These are phyloP conservation scores for Lipomyces chichibuensis DNA, from an alignment of 805 yeast genomes.

Conservation along the genomic window DNA sequence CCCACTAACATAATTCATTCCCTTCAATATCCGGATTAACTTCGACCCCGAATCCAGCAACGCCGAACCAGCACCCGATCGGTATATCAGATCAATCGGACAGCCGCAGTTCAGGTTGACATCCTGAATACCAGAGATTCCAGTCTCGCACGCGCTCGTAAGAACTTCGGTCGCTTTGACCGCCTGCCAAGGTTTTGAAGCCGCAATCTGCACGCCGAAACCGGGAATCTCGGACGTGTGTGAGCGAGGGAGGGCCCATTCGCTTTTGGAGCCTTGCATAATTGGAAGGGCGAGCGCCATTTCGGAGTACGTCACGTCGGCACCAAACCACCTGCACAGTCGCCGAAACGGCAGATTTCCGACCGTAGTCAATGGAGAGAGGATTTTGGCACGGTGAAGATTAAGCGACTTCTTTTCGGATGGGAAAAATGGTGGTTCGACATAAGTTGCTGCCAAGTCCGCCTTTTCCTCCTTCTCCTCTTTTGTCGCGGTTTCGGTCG, in stretches of 20 bases:
- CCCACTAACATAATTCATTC: slow-evolving; percentile 88
- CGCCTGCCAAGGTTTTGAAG: slow-evolving; percentile 91
- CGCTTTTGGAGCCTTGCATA: slow-evolving; percentile 86
- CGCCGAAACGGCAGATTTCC: slow-evolving; percentile 96
- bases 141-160: slow-evolving; percentile 47
- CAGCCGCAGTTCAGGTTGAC: slow-evolving; percentile 95
- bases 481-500: slow-evolving; percentile 38
- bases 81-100: slow-evolving; percentile 91
- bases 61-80: slow-evolving; percentile 96
- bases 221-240: slow-evolving; percentile 61
- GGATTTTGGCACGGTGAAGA: slow-evolving; percentile 73
- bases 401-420: slow-evolving; percentile 80
- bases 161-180: slow-evolving; percentile 87
- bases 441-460: slow-evolving; percentile 52
- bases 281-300: slow-evolving; percentile 91
- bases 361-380: slow-evolving; percentile 95
- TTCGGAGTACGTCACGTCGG: slow-evolving; percentile 91
- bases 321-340: slow-evolving; percentile 85
- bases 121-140: slow-evolving; percentile 52
- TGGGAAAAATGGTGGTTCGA: slow-evolving; percentile 75
- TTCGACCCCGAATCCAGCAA: slow-evolving; percentile 86
- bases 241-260: slow-evolving; percentile 96
- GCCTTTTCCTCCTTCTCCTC: slow-evolving; percentile 23
- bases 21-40: slow-evolving; percentile 73
- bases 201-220: slow-evolving; percentile 91